Evolutionary conservation across 148 eudicot genomes (phyloP), one percentile per base, ranked within the genome.

Genomic region (Vaccinium vitisidaea): DNA sequence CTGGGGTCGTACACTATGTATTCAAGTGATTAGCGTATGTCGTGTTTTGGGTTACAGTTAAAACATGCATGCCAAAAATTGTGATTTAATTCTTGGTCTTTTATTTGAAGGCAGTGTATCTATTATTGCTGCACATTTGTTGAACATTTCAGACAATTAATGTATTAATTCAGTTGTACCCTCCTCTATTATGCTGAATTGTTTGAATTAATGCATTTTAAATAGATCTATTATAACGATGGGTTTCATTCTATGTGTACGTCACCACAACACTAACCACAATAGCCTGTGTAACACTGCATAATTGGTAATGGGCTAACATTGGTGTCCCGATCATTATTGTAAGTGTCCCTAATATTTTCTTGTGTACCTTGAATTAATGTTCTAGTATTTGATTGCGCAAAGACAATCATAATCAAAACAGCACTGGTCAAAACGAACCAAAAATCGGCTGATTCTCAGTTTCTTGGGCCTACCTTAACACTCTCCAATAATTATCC

Each of bases 1-100:
- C 90, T 15, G 93, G 94, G 12, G 69, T 89, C 15, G 90, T 91
- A 23, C 90, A 82, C 78, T 86, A 88, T 30, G 90, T 84, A 52
- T 86, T 91, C 56, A 88, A 91, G 83, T 87, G 83, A 88, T 69
- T 19, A 67, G 5, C 48, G 25, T 18, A n/a, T 8, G 27, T 23
- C 8, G 4, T 63, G 18, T 30, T 30, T 27, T 69, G 39, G 18
- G 74, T 69, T 27, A 30, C 4, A 36, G 39, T 36, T 32, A 36
- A 36, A 16, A 69, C 74, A 13, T 69, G 2, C 43, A 69, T 32
- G 74, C 13, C 74, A 69, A 69, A 69, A 69, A 4, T 12, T 13
- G 39, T 69, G 43, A 23, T 9, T 23, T 65, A 23, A 65, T 23
- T 65, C 71, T 9, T 65, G 71, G 5, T 23, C 11, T 13, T 10